Conservation (phyloP, 1,139 yeast species). For the Sugiyamaella grinbergsii region DNA sequence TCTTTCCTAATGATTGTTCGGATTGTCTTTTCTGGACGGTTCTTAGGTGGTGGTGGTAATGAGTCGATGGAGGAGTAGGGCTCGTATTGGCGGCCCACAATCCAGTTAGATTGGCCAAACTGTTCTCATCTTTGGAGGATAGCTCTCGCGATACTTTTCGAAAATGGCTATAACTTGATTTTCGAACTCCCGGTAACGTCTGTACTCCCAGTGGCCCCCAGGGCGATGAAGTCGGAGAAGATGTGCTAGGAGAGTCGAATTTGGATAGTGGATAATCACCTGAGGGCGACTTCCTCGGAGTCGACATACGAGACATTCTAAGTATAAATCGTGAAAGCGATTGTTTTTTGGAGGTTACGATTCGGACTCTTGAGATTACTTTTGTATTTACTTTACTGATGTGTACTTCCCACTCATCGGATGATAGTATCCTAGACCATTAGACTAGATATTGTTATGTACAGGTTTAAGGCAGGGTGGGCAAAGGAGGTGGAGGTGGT, state of each 20-base stretch:
- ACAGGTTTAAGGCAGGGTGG: too few relatives aligned
- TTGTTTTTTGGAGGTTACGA: not conserved
- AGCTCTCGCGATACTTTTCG: conserved; percentile 15
- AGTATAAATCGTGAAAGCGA: not conserved
- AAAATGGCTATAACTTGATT: conserved; percentile 14
- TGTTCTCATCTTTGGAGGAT: conserved; percentile 5
- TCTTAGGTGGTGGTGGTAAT: conserved; percentile 1
- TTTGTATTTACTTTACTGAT: not conserved
- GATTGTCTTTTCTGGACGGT: conserved; percentile 17
- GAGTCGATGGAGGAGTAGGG: conserved; percentile 4
- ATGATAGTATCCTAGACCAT: too few relatives aligned
- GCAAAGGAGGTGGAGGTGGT: too few relatives aligned
- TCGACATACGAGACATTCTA: conserved; percentile 10
- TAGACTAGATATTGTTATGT: too few relatives aligned
- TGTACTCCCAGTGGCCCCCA: conserved; percentile 18
- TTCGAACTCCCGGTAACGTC: conserved; percentile 13
- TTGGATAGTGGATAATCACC: conserved; percentile 12
- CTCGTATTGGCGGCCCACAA: conserved; percentile 6
- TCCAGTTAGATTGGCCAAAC: conserved; percentile 4
- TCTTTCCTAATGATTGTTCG: conserved; percentile 18
- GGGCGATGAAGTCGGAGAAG: conserved; percentile 12
- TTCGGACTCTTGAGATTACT: not conserved
- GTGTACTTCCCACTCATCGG: too few relatives aligned
- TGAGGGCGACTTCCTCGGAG: conserved; percentile 11
- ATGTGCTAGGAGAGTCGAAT: conserved; percentile 3